Percentiles rank a stretch among this genome's conserved stretches.
These are phyloP conservation scores for Metarhizium anisopliae DNA, from an alignment of 2,329 filamentous ascomycete species.

Conservation along the genomic window DNA sequence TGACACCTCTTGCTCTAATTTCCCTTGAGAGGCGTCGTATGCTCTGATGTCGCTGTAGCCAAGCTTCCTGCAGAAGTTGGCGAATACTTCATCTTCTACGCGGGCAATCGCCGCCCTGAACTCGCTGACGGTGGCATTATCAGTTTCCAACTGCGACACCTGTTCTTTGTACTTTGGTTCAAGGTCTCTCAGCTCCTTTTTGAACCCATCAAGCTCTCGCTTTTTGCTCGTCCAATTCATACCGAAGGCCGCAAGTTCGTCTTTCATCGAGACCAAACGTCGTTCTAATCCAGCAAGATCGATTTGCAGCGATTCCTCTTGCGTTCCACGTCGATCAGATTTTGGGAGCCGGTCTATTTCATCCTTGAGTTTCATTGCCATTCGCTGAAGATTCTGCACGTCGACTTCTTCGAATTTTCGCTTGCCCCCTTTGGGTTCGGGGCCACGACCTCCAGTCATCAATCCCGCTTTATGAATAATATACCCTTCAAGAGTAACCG, in stretches of 20 bases:
- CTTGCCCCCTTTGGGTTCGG: conserved; percentile 63
- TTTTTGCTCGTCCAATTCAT: conserved; percentile 79
- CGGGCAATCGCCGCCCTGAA: conserved; percentile 58
- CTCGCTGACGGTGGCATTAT: conserved; percentile 39
- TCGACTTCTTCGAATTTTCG: conserved; percentile 86
- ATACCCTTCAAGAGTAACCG: conserved; percentile 88
- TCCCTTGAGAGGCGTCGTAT: conserved; percentile 90
- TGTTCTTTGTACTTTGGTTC: conserved; percentile 72
- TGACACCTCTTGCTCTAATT: conserved; percentile 79
- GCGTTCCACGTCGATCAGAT: conserved; percentile 61
- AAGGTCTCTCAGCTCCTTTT: conserved; percentile 64
- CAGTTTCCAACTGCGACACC: conserved; percentile 54
- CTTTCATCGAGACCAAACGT: conserved; percentile 59
- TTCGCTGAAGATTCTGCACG: conserved; percentile 71
- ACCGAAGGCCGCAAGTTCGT: conserved; percentile 69
- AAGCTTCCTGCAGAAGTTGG: conserved; percentile 73
- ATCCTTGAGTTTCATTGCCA: conserved; percentile 65
- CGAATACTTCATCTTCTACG: conserved; percentile 84
- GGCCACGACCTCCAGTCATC: conserved; percentile 90
- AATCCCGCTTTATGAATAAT: conserved; percentile 94
- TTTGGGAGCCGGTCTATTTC: conserved; percentile 76
- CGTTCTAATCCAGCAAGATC: conserved; percentile 76
- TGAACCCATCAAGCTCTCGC: conserved; percentile 67
- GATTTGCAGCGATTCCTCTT: conserved; percentile 72
- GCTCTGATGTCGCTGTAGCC: conserved; percentile 85